Percentiles rank a stretch among this genome's conserved stretches.
Conservation (phyloP, 371 early-diverging fungal species). For the Parasitella parasitica region DNA sequence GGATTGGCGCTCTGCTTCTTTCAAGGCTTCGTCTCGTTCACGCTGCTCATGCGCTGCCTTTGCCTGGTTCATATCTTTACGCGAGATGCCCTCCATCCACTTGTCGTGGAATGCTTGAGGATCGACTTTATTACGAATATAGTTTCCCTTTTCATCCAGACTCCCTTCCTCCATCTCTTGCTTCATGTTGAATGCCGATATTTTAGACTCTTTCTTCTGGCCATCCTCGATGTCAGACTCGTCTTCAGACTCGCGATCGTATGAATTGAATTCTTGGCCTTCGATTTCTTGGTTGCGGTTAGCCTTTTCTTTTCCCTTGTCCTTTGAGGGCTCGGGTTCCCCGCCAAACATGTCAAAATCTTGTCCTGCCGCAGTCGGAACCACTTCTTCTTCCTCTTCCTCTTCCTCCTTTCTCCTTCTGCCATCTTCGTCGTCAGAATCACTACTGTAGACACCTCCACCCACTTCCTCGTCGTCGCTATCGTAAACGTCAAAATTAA, state of each 20-base stretch:
- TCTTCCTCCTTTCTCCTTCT: conserved; percentile 9
- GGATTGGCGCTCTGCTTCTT: conserved; percentile 55
- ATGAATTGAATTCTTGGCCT: conserved; percentile 54
- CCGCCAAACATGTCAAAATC: conserved; percentile 68
- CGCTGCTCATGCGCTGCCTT: conserved; percentile 68
- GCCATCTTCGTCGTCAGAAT: conserved; percentile 40
- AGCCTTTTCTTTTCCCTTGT: conserved; percentile 13
- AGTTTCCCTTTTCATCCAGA: conserved; percentile 85
- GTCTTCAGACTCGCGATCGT: conserved; percentile 38
- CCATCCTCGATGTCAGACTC: conserved; percentile 53
- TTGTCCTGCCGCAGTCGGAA: conserved; percentile 28
- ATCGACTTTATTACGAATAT: conserved; percentile 76
- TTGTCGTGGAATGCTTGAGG: conserved; percentile 83
- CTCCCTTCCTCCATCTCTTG: conserved; percentile 85
- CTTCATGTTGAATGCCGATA: conserved; percentile 90
- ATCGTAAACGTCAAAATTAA: conserved; percentile 52
- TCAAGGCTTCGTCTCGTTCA: conserved; percentile 44
- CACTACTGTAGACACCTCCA: conserved; percentile 48
- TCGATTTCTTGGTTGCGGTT: conserved; percentile 47
- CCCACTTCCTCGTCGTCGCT: conserved; percentile 60
- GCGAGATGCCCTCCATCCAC: conserved; percentile 84
- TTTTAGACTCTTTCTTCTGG: conserved; percentile 50
- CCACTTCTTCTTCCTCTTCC: conserved; percentile 19
- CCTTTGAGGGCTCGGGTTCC: conserved; percentile 21
- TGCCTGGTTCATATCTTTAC: conserved; percentile 75